Evolutionary conservation across 441 rosid species (phyloP), one percentile per base, ranked within the genome.

Genomic region (Syzygium syzygioides): DNA sequence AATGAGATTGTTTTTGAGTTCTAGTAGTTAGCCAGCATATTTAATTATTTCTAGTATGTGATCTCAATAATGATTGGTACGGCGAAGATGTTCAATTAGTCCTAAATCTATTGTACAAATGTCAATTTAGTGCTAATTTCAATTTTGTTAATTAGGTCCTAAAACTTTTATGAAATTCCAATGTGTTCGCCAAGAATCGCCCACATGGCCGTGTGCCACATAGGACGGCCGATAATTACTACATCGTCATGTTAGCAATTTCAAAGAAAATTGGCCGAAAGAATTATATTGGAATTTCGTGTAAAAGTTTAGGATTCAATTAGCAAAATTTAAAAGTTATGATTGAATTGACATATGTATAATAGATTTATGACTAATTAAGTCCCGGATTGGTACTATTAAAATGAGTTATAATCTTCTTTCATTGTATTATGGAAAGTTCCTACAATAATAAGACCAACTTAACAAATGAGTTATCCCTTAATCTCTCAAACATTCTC

Each of bases 131-230:
- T 25, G 2, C 0, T 25, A 11, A 56, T 59, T 59, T 3, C 1
- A 59, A 26, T 26, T 59, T 59, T 59, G 3, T 28, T 7, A 13
- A 13, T 26, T 26, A 59, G 13, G 1, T 59, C 14, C 3, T 28
- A 26, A 26, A 56, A 23, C 2, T 56, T 56, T 9, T 5, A 4
- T 0, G 26, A 56, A 56, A 23, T 56, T 23, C 1, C 28, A 56
- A 59, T 5, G 17, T 8, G 28, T 57, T 25, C 3, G 2, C 6
- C 5, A 1, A 59, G 26, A 57, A 59, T 59, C 14, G 14, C n/a
- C 30, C 15, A 26, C 0, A 3, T 59, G 7, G 6, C 30, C 1
- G 3, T 26, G 15, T 5, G 30, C 7, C 64, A 3, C 5, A 12
- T 59, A 12, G 30, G 30, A 59, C 25, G 2, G 4, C 5, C 5